phyloP scores from a whole-genome alignment of 2,329 filamentous ascomycete genomes.

The Ophiocordyceps camponoti-saundersi region DNA sequence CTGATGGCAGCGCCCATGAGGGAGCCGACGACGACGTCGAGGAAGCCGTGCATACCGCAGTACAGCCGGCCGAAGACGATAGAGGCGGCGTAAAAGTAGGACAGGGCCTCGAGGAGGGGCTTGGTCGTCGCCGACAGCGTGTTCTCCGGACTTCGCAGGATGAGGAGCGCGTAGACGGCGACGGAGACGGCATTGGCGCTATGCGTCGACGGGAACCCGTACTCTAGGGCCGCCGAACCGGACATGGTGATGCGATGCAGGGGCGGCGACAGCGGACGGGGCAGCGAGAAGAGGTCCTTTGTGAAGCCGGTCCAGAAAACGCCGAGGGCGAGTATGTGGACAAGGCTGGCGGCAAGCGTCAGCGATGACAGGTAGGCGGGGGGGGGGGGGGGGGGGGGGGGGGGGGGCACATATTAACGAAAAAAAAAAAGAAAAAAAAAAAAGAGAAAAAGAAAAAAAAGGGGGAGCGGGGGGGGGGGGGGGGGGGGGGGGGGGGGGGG shows the following conservation, averaged over 20 bases:
- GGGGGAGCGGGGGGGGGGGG: no score
- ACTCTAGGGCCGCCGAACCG: constrained; percentile 83
- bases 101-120: constrained; percentile 45
- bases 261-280: constrained; percentile 79
- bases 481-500: background rate
- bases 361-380: background rate
- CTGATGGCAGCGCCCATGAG: constrained; percentile 53
- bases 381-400: constrained; percentile 1
- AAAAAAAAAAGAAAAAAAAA: no score
- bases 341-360: constrained; percentile 26
- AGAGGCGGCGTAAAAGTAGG: constrained; percentile 74
- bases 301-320: constrained; percentile 84
- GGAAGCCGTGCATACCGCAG: constrained; percentile 96
- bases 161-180: constrained; percentile 63
- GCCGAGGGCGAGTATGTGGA: constrained; percentile 61
- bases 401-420: background rate
- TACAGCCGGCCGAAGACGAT: constrained; percentile 87
- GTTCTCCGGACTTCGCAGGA: constrained; percentile 49
- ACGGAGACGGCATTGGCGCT: constrained; percentile 95
- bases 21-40: constrained; percentile 74
- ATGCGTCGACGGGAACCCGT: constrained; percentile 93
- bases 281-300: constrained; percentile 87
- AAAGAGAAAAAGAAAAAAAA: no score
- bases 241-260: constrained; percentile 95
- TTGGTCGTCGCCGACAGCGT: constrained; percentile 41